phyloP scores from a whole-genome alignment of 164 flowering plant genomes.

The Chloranthus sessilifolius region DNA sequence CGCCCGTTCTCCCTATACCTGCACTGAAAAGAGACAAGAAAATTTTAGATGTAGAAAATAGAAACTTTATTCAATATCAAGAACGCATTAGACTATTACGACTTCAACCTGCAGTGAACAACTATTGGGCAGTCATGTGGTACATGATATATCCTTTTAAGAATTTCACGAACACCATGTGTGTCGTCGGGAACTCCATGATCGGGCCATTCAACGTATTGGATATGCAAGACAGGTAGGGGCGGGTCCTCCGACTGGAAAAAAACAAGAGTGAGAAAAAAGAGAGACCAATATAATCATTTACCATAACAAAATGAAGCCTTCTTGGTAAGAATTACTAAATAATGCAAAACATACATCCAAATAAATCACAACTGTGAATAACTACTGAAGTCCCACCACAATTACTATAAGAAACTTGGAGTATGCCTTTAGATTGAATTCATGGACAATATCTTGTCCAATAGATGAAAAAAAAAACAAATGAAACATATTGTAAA shows the following conservation, averaged over 20 bases:
- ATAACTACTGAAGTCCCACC: too few species aligned
- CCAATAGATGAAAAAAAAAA: too few species aligned
- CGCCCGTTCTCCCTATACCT: slow-evolving; percentile 96
- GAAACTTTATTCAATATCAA: not conserved
- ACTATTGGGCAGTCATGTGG: slow-evolving; percentile 83
- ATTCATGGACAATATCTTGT: too few species aligned
- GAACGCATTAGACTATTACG: not conserved
- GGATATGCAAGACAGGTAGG: slow-evolving; percentile 71
- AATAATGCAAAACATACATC: too few species aligned
- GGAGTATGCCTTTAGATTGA: too few species aligned
- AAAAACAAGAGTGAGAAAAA: not conserved
- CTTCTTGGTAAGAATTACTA: too few species aligned
- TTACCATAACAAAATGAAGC: not conserved
- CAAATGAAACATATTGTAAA: too few species aligned
- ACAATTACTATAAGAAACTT: too few species aligned
- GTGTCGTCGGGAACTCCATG: slow-evolving; percentile 88
- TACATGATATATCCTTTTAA: slow-evolving; percentile 47
- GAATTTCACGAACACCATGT: slow-evolving; percentile 71
- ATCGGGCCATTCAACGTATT: slow-evolving; percentile 97
- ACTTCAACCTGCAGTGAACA: slow-evolving; percentile 93
- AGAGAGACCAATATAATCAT: not conserved
- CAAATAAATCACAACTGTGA: too few species aligned
- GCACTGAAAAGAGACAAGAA: slow-evolving; percentile 55
- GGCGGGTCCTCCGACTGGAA: slow-evolving; percentile 71
- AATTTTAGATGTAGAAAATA: slow-evolving; percentile 2